Percentiles rank a stretch among this genome's conserved stretches.
phyloP scores from a whole-genome alignment of 192 early-diverging fungal genomes.

The Dispira simplex region DNA sequence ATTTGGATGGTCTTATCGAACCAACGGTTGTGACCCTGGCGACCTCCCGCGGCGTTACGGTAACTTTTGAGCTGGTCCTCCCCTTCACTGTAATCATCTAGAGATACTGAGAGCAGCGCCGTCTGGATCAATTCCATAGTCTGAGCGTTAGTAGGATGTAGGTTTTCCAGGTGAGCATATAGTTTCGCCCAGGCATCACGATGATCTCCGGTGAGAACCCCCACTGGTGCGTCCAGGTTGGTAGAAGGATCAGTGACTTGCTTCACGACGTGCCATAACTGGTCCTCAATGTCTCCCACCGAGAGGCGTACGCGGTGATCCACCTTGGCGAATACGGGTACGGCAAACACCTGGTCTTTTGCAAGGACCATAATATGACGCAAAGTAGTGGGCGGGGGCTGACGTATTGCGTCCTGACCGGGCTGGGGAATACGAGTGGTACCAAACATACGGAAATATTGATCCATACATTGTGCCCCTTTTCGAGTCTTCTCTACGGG shows the following conservation, averaged over 20 bases:
- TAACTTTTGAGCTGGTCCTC: constrained; percentile 15
- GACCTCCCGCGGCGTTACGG: constrained; percentile 37
- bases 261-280: constrained; percentile 38
- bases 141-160: constrained; percentile 40
- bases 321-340: constrained; percentile 43
- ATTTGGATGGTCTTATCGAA: constrained; percentile 69
- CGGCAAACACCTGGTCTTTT: constrained; percentile 62
- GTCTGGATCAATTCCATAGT: constrained; percentile 48
- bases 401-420: constrained; percentile 51
- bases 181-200: constrained; percentile 68
- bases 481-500: constrained; percentile 49
- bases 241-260: constrained; percentile 24
- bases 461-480: constrained; percentile 69
- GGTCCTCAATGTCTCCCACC: constrained; percentile 54
- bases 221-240: constrained; percentile 34
- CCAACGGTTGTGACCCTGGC: constrained; percentile 76
- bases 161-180: constrained; percentile 43
- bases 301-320: constrained; percentile 34
- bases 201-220: constrained; percentile 58
- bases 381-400: constrained; percentile 22
- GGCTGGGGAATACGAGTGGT: constrained; percentile 67
- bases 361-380: constrained; percentile 53
- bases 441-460: constrained; percentile 65
- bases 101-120: constrained; percentile 52
- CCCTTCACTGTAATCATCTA: constrained; percentile 50